Conservation (phyloP, 78 protist species). For the Diacronema lutheri region DNA sequence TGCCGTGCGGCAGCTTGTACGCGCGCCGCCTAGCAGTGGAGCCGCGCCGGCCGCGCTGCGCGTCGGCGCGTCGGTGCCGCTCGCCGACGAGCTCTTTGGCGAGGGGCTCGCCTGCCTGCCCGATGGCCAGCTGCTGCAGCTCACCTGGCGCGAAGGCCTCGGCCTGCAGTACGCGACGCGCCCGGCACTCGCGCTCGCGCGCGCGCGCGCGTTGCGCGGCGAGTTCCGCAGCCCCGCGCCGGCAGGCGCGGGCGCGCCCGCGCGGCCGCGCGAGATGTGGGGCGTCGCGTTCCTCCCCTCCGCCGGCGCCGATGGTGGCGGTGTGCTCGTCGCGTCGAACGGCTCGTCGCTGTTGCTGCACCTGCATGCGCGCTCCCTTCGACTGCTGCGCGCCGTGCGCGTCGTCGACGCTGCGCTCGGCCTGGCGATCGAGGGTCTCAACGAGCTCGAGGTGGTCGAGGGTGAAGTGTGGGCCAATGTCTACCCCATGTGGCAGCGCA, state of each 20-base stretch:
- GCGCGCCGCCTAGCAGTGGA: not conserved
- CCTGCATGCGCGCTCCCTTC: not conserved
- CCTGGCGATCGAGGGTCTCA: not conserved
- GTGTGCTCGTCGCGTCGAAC: not conserved
- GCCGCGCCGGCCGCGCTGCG: no score
- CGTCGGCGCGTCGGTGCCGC: not conserved
- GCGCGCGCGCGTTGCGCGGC: no score
- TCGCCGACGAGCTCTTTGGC: not conserved
- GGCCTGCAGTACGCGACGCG: not conserved
- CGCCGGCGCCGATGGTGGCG: no score
- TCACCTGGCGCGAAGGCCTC: not conserved
- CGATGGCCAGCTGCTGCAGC: not conserved
- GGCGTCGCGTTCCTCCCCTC: not conserved
- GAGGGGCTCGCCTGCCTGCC: not conserved
- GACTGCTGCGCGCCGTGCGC: not conserved
- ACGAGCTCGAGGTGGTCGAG: not conserved
- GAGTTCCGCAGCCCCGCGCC: not conserved
- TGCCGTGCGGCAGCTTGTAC: not conserved
- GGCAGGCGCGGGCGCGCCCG: not conserved
- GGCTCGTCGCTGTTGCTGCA: not conserved
- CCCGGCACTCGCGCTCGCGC: no score
- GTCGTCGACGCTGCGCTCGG: not conserved
- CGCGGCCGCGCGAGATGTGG: not conserved
- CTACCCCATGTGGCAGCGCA: not conserved
- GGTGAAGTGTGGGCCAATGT: slow-evolving; percentile 2